Evolutionary conservation across 306 rosid species (phyloP).

Genomic region (Datisca glomerata): DNA sequence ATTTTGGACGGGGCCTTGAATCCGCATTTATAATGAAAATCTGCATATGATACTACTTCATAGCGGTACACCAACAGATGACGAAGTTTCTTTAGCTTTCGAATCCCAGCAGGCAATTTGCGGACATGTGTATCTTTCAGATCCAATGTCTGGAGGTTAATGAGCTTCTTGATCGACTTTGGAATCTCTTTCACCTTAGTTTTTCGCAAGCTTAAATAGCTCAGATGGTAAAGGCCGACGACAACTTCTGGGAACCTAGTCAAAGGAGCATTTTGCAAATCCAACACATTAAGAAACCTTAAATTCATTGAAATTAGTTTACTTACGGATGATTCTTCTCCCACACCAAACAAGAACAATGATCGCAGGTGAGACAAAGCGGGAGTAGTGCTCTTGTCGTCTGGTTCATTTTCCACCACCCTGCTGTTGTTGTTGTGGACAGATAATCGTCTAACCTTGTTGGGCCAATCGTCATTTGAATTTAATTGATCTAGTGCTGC

Average conservation of each 20-base stretch:
- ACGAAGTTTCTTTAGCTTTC: conserved; percentile 18
- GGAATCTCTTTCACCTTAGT: conserved; percentile 17
- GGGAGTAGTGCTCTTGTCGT: too few species aligned
- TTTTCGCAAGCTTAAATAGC: conserved; percentile 21
- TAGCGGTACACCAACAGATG: conserved; percentile 11
- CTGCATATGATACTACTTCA: conserved; percentile 8
- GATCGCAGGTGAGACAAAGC: neutral
- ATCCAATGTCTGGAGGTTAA: conserved; percentile 24
- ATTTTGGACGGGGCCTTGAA: conserved; percentile 17
- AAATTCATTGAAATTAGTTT: neutral
- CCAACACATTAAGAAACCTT: conserved; percentile 26
- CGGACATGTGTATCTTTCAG: conserved; percentile 20
- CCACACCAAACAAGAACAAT: neutral
- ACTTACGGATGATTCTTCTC: neutral
- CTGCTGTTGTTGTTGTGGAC: neutral
- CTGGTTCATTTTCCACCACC: neutral
- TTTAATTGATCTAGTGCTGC: too few species aligned
- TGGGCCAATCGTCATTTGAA: too few species aligned
- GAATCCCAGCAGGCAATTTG: conserved; percentile 21
- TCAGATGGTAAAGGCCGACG: conserved; percentile 12
- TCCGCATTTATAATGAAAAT: conserved; percentile 13
- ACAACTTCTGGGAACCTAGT: conserved; percentile 12
- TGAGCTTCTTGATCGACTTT: conserved; percentile 18
- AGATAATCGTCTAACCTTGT: neutral
- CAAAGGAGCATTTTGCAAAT: conserved; percentile 13